These are phyloP conservation scores for Barnettozyma sucrosica DNA, from an alignment of 805 yeast genomes.

Conservation along the genomic window DNA sequence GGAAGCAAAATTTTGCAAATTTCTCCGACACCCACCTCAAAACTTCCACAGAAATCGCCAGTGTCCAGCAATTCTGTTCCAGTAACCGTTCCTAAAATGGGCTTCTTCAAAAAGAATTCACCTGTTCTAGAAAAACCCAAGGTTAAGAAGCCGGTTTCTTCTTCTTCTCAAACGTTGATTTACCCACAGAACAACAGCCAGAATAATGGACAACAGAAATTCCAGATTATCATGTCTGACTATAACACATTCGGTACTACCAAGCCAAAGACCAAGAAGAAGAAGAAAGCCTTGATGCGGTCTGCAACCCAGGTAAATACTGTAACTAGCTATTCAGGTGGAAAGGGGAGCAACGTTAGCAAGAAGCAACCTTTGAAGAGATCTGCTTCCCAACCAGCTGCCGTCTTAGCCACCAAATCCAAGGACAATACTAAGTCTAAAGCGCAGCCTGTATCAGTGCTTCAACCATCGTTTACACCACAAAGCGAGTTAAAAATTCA, in stretches of 20 bases:
- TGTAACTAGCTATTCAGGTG: not conserved
- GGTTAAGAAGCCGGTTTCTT: not conserved
- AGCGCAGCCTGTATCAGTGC: not conserved
- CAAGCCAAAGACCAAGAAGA: slow-evolving; percentile 6
- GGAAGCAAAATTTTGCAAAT: slow-evolving; percentile 12
- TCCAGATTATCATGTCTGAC: slow-evolving; percentile 34
- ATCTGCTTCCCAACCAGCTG: slow-evolving; percentile 22
- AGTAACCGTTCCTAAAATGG: slow-evolving; percentile 23
- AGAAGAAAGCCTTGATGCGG: slow-evolving; percentile 19
- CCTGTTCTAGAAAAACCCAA: not conserved
- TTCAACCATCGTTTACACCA: not conserved
- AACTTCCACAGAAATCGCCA: slow-evolving; percentile 3
- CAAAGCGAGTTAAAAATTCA: not conserved
- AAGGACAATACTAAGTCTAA: not conserved
- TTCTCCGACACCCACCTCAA: slow-evolving; percentile 25
- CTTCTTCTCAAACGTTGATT: not conserved
- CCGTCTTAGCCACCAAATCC: slow-evolving; percentile 11
- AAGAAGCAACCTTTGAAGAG: slow-evolving; percentile 22
- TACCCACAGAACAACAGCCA: slow-evolving; percentile 3
- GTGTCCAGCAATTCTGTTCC: not conserved
- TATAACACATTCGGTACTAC: slow-evolving; percentile 24
- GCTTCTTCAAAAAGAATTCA: slow-evolving; percentile 22
- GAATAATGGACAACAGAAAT: slow-evolving; percentile 7
- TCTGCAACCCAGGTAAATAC: slow-evolving; percentile 17
- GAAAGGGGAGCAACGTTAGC: not conserved